Conservation (phyloP, 495 filamentous ascomycete species). For the Cudoniella acicularis region DNA sequence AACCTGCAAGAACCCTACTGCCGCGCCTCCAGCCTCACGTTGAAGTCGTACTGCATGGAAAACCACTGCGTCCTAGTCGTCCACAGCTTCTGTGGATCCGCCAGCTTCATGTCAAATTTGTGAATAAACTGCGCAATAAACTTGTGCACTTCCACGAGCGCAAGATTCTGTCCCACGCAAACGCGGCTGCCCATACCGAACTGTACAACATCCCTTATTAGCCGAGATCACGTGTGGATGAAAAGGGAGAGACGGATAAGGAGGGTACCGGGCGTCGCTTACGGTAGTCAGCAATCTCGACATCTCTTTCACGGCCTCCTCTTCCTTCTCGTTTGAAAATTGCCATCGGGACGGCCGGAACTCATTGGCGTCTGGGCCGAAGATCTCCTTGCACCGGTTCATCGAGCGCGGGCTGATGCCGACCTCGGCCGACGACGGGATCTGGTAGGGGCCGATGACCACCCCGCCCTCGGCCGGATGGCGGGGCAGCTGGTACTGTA, state of each 20-base stretch:
- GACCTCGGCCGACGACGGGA: constrained; percentile 45
- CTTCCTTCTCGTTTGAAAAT: constrained; percentile 13
- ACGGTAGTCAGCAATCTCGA: constrained; percentile 27
- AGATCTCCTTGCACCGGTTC: constrained; percentile 24
- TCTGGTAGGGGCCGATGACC: constrained; percentile 40
- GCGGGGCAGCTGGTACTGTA: constrained; percentile 58
- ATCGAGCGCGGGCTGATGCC: constrained; percentile 52
- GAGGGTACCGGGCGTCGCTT: constrained; percentile 1
- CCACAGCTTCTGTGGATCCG: constrained; percentile 31
- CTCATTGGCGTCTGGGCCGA: constrained; percentile 24
- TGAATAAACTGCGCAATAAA: constrained; percentile 57
- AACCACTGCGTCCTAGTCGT: constrained; percentile 33
- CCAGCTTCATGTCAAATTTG: constrained; percentile 50
- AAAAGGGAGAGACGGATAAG: constrained; percentile 14
- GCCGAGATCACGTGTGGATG: constrained; percentile 24
- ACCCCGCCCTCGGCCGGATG: constrained; percentile 55
- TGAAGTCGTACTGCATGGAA: constrained; percentile 29
- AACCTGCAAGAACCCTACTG: not conserved
- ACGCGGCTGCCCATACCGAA: constrained; percentile 63
- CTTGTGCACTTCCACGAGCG: constrained; percentile 63
- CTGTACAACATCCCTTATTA: constrained; percentile 31
- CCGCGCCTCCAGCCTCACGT: constrained; percentile 18
- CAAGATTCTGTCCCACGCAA: constrained; percentile 66
- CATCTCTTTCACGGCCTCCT: constrained; percentile 26
- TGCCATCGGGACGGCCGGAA: not conserved